Base-by-base conservation (phyloP, 345 rosid species). In the Sapria himalayana region DNA sequence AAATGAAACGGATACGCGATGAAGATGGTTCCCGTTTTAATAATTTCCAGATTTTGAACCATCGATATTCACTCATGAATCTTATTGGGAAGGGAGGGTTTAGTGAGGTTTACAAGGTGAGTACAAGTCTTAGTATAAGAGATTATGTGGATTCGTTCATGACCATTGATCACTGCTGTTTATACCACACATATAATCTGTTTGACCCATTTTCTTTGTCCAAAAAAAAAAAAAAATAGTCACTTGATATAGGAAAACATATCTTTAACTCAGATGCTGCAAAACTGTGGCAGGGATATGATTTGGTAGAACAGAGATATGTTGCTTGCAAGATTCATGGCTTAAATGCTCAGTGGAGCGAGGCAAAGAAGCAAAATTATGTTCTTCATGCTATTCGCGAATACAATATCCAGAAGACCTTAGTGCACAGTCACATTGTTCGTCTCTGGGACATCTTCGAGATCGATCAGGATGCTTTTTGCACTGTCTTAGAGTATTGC, bases 31-130 rank as follows among this genome's bases (percentile, higher is more conserved):
- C 95, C 42, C 95, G 92, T 43, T 91, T 91, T 65, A 91, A 91
- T 63, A 77, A 80, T 55, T 91, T 79, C 45, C 99, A 74, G 73
- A 75, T 91, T 64, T 63, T 91, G 59, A 77, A 77, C 56, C 60
- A 58, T 50, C 59, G 93, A 49, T 91, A 79, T 66, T 86, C 99
- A 41, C 93, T 91, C 45, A 43, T 91, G 51, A 91, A 91, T 48
- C 99, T 91, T 57, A 91, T 91, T 57, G 99, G 99, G 9, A 91
- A 77, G 64, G 99, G 99, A 25, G 99, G 99, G 58, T 91, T 91
- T 54, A 89, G 99, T 55, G 99, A 91, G 74, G 99, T 91, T 57
- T 91, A 77, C 55, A 91, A 91, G 99, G 99, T 91, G 65, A 65
- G 86, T n/a, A n/a, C n/a, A n/a, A n/a, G n/a, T n/a, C n/a, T n/a